A percentile compares a stretch with the other conserved stretches of the same genome.
phyloP scores from a whole-genome alignment of 805 yeast genomes.

The Metschnikowia kofuensis region DNA sequence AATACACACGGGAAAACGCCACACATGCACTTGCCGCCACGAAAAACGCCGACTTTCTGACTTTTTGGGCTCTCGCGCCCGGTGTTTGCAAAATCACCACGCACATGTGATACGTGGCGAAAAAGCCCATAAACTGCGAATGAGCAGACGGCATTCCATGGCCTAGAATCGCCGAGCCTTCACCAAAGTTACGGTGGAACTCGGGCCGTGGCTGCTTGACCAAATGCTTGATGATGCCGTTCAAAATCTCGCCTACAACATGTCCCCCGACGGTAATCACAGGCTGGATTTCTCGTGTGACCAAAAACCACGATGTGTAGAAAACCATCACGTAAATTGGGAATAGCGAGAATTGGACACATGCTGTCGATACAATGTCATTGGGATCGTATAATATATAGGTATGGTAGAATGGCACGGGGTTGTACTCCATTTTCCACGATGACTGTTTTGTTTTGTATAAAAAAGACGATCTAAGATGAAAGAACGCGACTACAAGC shows the following conservation, averaged over 20 bases:
- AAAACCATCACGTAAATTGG: conserved; percentile 80
- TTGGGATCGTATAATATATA: conserved; percentile 73
- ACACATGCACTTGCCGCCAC: conserved; percentile 39
- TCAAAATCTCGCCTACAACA: conserved; percentile 68
- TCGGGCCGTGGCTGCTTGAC: conserved; percentile 77
- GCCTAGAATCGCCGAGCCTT: conserved; percentile 47
- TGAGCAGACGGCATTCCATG: conserved; percentile 99
- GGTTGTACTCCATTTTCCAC: conserved; percentile 16
- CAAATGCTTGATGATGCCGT: conserved; percentile 61
- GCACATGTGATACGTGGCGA: conserved; percentile 55
- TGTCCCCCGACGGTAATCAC: conserved; percentile 84
- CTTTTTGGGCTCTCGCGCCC: conserved; percentile 15
- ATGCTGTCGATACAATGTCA: conserved; percentile 54
- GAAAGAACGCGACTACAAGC: conserved; percentile 2
- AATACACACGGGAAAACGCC: conserved; percentile 68
- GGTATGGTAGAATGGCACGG: conserved; percentile 79
- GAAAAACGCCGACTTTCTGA: conserved; percentile 20
- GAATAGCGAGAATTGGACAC: conserved; percentile 72
- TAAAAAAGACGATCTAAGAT: not conserved
- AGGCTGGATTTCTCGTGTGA: conserved; percentile 83
- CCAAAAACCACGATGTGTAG: conserved; percentile 78
- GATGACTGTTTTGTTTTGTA: not conserved
- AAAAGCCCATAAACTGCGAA: conserved; percentile 91
- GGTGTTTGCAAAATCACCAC: conserved; percentile 42
- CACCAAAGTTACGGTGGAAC: conserved; percentile 43